phyloP scores from a whole-genome alignment of 169 alveolate genomes.

The Babesia gibsoni region DNA sequence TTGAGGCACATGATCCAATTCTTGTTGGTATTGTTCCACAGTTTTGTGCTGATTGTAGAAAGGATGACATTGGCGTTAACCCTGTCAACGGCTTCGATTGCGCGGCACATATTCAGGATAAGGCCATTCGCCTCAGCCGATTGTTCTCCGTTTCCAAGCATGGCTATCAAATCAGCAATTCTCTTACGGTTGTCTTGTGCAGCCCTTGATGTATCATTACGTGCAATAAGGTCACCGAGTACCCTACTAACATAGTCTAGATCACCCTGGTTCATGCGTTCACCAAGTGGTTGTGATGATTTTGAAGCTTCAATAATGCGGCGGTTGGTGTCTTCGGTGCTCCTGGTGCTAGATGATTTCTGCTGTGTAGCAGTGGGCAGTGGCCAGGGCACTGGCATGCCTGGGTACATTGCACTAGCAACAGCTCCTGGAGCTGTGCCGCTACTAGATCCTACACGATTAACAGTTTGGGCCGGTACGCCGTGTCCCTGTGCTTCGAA shows the following conservation, averaged over 20 bases:
- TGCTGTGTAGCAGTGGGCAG: slow-evolving; percentile 86
- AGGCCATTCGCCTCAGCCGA: slow-evolving; percentile 72
- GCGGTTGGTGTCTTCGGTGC: slow-evolving; percentile 65
- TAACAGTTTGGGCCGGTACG: neutral
- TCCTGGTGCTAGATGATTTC: slow-evolving; percentile 54
- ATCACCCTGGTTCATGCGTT: slow-evolving; percentile 55
- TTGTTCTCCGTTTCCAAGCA: slow-evolving; percentile 70
- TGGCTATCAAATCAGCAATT: slow-evolving; percentile 70
- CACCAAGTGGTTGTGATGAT: slow-evolving; percentile 66
- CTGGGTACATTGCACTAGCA: slow-evolving; percentile 81
- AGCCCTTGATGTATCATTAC: slow-evolving; percentile 55
- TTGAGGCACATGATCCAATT: slow-evolving; percentile 81
- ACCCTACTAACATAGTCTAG: slow-evolving; percentile 58
- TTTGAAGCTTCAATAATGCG: slow-evolving; percentile 46
- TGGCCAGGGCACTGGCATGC: slow-evolving; percentile 89
- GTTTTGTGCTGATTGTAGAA: slow-evolving; percentile 72
- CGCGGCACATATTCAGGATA: slow-evolving; percentile 68
- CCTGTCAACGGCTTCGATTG: slow-evolving; percentile 71
- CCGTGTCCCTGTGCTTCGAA: neutral
- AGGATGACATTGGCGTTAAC: slow-evolving; percentile 74
- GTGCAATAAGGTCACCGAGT: slow-evolving; percentile 48
- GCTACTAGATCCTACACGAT: neutral
- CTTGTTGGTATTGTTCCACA: slow-evolving; percentile 79
- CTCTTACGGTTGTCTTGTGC: slow-evolving; percentile 68
- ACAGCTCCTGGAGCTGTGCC: slow-evolving; percentile 83